Base-by-base conservation (phyloP, 192 early-diverging fungal species). In the Podila epigama region DNA sequence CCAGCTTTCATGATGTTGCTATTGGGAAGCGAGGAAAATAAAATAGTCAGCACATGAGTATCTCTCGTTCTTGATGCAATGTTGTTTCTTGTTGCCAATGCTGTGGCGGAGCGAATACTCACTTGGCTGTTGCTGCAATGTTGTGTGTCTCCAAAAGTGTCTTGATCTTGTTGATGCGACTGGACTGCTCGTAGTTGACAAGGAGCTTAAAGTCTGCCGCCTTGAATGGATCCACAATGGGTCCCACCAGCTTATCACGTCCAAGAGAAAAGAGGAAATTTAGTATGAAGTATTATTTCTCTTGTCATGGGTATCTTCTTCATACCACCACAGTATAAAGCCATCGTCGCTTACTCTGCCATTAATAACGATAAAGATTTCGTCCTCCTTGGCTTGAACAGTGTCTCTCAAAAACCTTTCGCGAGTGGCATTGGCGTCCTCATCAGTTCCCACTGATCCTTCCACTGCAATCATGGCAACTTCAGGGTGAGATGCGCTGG, bases 141-240 rank as follows among this genome's bases (percentile, higher is more conserved):
- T 68, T 40, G 15, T 63, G 33, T 0, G 52, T 36, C 7, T 55
- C 39, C 36, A 81, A 60, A 0, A 69, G 48, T 8, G 36, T 39
- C 28, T 56, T 58, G 11, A 85, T 29, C 25, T 81, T 81, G 25
- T 52, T 54, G 6, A 85, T 82, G 33, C 91, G 87, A 12, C 81
- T 81, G 2, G 63, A 70, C 12, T 64, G 63, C 61, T 97, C 96
- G 48, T 83, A 80, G 11, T 62, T 64, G 35, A 84, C 79, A 50
- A 97, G 83, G 33, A 85, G 36, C 18, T 81, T 63, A 57, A 95
- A 88, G 27, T 94, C 86, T 0, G 85, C 83, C 2, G 58, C 63
- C 1, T 66, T 66, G 52, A 96, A 90, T 2, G 67, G 16, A 2
- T 64, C 70, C 20, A 83, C 35, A 31, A 94, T 71, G 6, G 82